These are phyloP conservation scores for Plasmodium sp. DNA, from an alignment of 169 alveolate species.

Conservation along the genomic window DNA sequence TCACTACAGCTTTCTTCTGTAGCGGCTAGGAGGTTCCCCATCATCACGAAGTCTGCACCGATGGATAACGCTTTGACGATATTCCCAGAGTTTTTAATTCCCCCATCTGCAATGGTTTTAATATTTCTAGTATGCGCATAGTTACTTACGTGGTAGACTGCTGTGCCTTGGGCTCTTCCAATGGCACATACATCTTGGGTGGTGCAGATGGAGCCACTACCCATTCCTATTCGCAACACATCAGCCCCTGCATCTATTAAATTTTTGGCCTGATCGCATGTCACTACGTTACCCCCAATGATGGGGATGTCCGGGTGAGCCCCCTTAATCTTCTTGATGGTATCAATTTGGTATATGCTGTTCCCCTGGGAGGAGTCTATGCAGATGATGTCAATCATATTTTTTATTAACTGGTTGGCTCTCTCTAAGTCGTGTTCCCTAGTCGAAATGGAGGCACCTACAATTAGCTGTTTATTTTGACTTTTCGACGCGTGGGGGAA, in stretches of 20 bases:
- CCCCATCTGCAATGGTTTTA: slow-evolving; percentile 96
- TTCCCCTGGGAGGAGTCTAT: slow-evolving; percentile 96
- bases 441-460: slow-evolving; percentile 91
- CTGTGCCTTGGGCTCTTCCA: slow-evolving; percentile 94
- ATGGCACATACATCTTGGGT: slow-evolving; percentile 94
- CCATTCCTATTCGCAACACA: slow-evolving; percentile 94
- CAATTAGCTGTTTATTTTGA: slow-evolving; percentile 89
- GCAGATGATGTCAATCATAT: slow-evolving; percentile 86
- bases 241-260: slow-evolving; percentile 92
- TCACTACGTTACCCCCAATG: slow-evolving; percentile 95
- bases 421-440: slow-evolving; percentile 78
- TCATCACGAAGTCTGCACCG: slow-evolving; percentile 95
- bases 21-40: slow-evolving; percentile 93
- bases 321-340: slow-evolving; percentile 89
- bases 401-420: slow-evolving; percentile 78
- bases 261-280: slow-evolving; percentile 91
- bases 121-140: slow-evolving; percentile 86
- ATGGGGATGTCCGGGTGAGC: slow-evolving; percentile 89
- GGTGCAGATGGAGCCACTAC: slow-evolving; percentile 97
- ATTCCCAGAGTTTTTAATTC: slow-evolving; percentile 94
- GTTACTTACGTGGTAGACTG: slow-evolving; percentile 92
- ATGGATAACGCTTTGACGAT: slow-evolving; percentile 93
- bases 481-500: slow-evolving; percentile 92
- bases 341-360: slow-evolving; percentile 90
- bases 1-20: slow-evolving; percentile 96